These are phyloP conservation scores for Solanum bulbocastanum DNA, from an alignment of 257 asterid genomes.

Conservation along the genomic window DNA sequence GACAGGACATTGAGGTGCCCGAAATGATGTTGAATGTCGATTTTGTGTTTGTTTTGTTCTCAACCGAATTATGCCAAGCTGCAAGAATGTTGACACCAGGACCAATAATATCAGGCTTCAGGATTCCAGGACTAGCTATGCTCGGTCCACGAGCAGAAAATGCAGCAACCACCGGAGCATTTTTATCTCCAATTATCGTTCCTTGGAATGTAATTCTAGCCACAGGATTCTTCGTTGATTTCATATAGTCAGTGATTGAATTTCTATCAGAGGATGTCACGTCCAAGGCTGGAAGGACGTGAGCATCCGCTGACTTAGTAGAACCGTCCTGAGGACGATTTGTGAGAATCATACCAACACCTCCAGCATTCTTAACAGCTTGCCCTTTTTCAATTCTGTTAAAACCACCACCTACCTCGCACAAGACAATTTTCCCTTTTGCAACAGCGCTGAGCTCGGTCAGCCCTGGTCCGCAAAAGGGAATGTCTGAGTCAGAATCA, in stretches of 20 bases:
- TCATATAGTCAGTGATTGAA: constrained; percentile 12
- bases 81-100: constrained; percentile 24
- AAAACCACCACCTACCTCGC: constrained; percentile 5
- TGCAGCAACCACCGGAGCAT: constrained; percentile 9
- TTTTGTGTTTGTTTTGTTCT: not conserved
- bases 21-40: constrained; percentile 11
- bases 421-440: constrained; percentile 17
- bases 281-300: constrained; percentile 18
- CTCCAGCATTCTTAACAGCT: constrained; percentile 25
- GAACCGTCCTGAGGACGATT: not conserved
- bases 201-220: constrained; percentile 25
- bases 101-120: constrained; percentile 28
- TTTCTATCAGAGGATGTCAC: constrained; percentile 3
- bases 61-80: constrained; percentile 13
- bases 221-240: not conserved
- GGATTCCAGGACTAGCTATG: constrained; percentile 9
- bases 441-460: not conserved
- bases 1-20: constrained; percentile 31
- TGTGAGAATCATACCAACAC: constrained; percentile 28
- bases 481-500: not conserved
- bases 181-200: constrained; percentile 11
- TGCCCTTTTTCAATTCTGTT: not conserved
- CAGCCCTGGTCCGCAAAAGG: constrained; percentile 5
- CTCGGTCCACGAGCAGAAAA: constrained; percentile 32
- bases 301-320: constrained; percentile 4